Percentiles rank a stretch among this genome's conserved stretches.
phyloP scores from a whole-genome alignment of 352 stramenopile species.

The Plasmopara halstedii region DNA sequence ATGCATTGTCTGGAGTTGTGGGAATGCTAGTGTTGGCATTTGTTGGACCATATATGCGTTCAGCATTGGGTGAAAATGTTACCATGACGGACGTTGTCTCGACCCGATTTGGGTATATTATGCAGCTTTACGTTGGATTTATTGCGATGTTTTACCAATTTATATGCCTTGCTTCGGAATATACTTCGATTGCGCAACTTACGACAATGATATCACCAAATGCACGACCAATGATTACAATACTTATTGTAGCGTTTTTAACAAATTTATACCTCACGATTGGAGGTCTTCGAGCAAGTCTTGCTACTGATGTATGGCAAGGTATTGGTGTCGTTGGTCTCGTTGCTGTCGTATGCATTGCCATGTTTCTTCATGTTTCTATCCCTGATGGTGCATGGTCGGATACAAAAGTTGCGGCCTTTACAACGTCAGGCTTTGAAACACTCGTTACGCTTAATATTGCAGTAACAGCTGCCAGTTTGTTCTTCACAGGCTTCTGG shows the following conservation, averaged over 20 bases:
- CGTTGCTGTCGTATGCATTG: slow-evolving; percentile 50
- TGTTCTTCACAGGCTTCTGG: slow-evolving; percentile 81
- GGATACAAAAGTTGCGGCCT: slow-evolving; percentile 44
- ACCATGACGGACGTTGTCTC: slow-evolving; percentile 61
- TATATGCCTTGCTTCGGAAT: slow-evolving; percentile 66
- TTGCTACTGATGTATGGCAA: slow-evolving; percentile 71
- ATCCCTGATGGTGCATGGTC: slow-evolving; percentile 48
- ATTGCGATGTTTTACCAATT: slow-evolving; percentile 80
- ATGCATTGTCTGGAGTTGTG: slow-evolving; percentile 54
- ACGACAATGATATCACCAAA: slow-evolving; percentile 40
- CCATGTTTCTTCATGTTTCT: slow-evolving; percentile 47
- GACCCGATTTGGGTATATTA: slow-evolving; percentile 51
- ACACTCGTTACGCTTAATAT: slow-evolving; percentile 65
- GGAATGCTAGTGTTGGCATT: slow-evolving; percentile 46
- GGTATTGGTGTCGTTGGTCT: slow-evolving; percentile 52
- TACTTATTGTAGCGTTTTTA: slow-evolving; percentile 56
- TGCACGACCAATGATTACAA: slow-evolving; percentile 31
- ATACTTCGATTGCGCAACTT: slow-evolving; percentile 54
- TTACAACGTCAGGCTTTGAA: slow-evolving; percentile 59
- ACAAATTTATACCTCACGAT: slow-evolving; percentile 73
- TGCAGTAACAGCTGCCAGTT: slow-evolving; percentile 48
- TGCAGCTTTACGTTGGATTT: slow-evolving; percentile 60
- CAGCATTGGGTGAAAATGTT: slow-evolving; percentile 54
- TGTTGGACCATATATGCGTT: slow-evolving; percentile 50
- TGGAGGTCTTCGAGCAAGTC: slow-evolving; percentile 59